Base-by-base conservation (phyloP, 805 yeast species). In the Yarrowia porcina region DNA sequence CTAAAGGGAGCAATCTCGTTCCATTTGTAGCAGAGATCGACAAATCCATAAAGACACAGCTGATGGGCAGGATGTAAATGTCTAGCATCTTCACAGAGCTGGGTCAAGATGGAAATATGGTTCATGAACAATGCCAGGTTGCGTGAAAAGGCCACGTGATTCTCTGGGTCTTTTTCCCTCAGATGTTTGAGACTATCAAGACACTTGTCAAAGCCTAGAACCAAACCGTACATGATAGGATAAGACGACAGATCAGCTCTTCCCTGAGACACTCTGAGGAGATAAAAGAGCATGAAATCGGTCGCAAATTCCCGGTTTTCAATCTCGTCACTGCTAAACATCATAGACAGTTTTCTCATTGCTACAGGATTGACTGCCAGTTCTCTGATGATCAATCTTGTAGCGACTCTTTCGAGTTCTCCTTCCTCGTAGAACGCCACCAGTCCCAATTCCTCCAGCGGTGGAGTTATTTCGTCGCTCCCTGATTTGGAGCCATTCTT, bases 351-450 rank as follows among this genome's bases (percentile, higher is more conserved):
- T 13, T 44, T 32, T 17, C 17, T 35, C 18, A 52, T 42, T 2
- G 59, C 59, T 13, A 36, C 44, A 2, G 59, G 59, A 13, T 52
- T 52, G 17, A 35, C 44, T 1, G 59, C 42, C 44, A 52, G 44
- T 23, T 52, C 59, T 12, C 59, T n/a, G 13, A 52, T 35, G 25
- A 52, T 36, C 25, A 52, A 33, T 4, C 33, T 10, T 3, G 42
- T 52, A n/a, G 59, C 42, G 23, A 52, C 59, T 5, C 59, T 3
- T 27, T 52, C 59, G 2, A 52, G 42, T 25, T 52, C 59, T 3
- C 59, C 59, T 4, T 52, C 59, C 25, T 52, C 59, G 18, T 52
- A 52, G 25, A 17, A 52, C 9, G 59, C 59, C 25, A 52, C 44
- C 23, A 35, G 44, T 1, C 59, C 59, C 10, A 52, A 33, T 13